Evolutionary conservation across 2,329 filamentous ascomycete genomes (phyloP).

Genomic region (Fusarium albosuccineum): DNA sequence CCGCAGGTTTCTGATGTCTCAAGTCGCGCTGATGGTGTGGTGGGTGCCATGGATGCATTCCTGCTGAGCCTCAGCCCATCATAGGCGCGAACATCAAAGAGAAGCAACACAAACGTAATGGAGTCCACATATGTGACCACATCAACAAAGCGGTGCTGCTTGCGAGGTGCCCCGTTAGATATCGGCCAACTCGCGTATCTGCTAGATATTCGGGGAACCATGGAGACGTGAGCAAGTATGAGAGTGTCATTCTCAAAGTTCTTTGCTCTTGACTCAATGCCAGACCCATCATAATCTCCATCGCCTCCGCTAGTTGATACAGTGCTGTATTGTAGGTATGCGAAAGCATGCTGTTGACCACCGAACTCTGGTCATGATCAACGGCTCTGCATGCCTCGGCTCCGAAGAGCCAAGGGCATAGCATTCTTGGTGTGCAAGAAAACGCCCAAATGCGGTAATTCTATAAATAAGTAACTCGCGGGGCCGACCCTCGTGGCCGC

Average conservation of each 20-base stretch:
- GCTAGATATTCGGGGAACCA: neutral
- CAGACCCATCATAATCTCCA: neutral
- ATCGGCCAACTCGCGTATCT: conserved; percentile 2
- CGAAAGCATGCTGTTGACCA: conserved; percentile 3
- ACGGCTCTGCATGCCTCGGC: neutral
- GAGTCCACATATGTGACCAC: neutral
- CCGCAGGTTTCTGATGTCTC: neutral
- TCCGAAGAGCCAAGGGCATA: conserved; percentile 15
- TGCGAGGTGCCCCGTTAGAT: neutral
- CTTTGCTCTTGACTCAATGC: neutral
- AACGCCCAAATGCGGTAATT: conserved; percentile 25
- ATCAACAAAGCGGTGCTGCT: conserved; percentile 1
- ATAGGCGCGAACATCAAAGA: neutral
- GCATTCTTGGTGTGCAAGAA: conserved; percentile 1
- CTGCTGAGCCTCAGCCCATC: neutral
- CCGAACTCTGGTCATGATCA: conserved; percentile 17
- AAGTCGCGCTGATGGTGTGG: neutral
- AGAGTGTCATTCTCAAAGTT: neutral
- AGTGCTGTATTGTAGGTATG: neutral
- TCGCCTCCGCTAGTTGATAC: neutral
- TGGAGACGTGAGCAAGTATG: neutral
- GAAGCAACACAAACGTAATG: conserved; percentile 8
- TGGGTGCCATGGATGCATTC: conserved; percentile 1
- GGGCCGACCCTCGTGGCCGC: conserved; percentile 25
- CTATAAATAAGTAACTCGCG: conserved; percentile 39